A percentile compares a stretch with the other conserved stretches of the same genome.
These are phyloP conservation scores for Acanthamoeba royreba DNA, from an alignment of 208 protist species.

Conservation along the genomic window DNA sequence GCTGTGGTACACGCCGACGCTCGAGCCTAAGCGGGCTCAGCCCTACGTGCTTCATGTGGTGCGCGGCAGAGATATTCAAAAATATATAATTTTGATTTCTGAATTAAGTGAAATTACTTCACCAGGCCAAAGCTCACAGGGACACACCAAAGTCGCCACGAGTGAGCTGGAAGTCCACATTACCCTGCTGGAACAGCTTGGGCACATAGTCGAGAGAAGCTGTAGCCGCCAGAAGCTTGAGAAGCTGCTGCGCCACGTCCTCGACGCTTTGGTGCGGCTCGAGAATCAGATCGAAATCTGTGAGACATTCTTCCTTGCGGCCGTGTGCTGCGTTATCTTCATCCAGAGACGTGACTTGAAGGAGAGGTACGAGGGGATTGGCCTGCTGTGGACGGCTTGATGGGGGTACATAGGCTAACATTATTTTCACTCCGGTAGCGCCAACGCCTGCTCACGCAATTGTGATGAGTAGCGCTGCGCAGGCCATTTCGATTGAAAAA, in stretches of 20 bases:
- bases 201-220: background rate
- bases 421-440: background rate
- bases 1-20: no score
- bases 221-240: background rate
- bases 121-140: no score
- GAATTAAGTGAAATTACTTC: no score
- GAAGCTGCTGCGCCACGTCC: background rate
- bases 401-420: background rate
- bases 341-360: background rate
- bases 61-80: no score
- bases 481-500: background rate
- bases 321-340: no score
- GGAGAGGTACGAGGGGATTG: conserved; percentile 11
- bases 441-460: background rate
- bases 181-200: background rate
- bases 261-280: background rate
- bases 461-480: background rate
- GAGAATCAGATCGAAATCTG: background rate
- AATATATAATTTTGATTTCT: no score
- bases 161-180: background rate
- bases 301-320: background rate
- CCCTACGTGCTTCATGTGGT: no score
- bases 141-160: background rate
- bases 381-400: background rate
- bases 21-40: no score